Conservation (phyloP, 371 early-diverging fungal genomes). For the Mortierella sp. region DNA sequence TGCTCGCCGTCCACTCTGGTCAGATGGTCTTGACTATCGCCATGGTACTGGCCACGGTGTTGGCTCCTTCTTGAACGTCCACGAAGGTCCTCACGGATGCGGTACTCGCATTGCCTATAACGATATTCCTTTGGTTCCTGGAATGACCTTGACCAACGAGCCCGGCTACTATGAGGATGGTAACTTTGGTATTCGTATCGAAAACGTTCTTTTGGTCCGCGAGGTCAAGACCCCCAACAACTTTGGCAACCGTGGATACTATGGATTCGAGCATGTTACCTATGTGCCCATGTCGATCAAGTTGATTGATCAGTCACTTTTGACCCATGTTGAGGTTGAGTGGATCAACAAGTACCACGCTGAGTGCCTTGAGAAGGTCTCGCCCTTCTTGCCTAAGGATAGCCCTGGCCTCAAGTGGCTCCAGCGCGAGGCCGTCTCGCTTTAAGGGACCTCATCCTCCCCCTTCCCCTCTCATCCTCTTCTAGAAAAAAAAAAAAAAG, state of each 20-base stretch:
- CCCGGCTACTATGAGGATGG: slow-evolving; percentile 98
- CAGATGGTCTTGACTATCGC: slow-evolving; percentile 92
- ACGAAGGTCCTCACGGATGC: slow-evolving; percentile 97
- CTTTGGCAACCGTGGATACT: slow-evolving; percentile 78
- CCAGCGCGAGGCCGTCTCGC: slow-evolving; percentile 61
- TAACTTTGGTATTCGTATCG: slow-evolving; percentile 97
- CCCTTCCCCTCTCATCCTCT: too few relatives aligned
- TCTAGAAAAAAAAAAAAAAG: too few relatives aligned
- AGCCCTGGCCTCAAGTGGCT: slow-evolving; percentile 78
- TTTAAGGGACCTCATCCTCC: too few relatives aligned
- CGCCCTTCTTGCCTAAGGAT: slow-evolving; percentile 72
- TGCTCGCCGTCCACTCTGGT: slow-evolving; percentile 91
- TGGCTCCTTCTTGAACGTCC: slow-evolving; percentile 96
- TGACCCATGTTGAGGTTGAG: slow-evolving; percentile 73
- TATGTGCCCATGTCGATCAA: slow-evolving; percentile 73
- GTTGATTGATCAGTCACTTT: slow-evolving; percentile 69
- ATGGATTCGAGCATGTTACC: slow-evolving; percentile 90
- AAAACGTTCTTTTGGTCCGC: slow-evolving; percentile 76
- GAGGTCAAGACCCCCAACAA: slow-evolving; percentile 65
- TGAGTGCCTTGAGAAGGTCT: slow-evolving; percentile 72
- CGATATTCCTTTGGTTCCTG: slow-evolving; percentile 74
- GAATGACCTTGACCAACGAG: slow-evolving; percentile 95
- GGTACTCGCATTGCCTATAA: slow-evolving; percentile 75
- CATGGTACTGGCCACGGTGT: slow-evolving; percentile 99
- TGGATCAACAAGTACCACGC: slow-evolving; percentile 89